Evolutionary conservation across 2,329 filamentous ascomycete genomes (phyloP).

Genomic region (Tolypocladium paradoxum): DNA sequence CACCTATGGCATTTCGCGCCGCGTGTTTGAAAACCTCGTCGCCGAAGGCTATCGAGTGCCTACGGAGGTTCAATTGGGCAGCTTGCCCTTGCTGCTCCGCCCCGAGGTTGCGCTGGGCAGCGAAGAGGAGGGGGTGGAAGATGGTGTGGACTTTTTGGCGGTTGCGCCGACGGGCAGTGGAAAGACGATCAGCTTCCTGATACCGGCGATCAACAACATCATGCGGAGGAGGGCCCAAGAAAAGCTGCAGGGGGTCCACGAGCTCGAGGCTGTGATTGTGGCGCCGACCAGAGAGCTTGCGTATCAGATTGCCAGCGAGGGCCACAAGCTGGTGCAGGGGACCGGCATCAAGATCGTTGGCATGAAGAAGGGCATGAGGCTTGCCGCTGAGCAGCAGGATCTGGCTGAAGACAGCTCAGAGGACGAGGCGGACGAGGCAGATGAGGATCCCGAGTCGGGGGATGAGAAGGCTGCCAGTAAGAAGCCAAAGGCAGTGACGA

Average conservation of each 20-base stretch:
- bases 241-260: slow-evolving; percentile 26
- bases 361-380: slow-evolving; percentile 76
- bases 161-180: slow-evolving; percentile 93
- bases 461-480: slow-evolving; percentile 21
- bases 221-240: slow-evolving; percentile 43
- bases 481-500: slow-evolving; percentile 18
- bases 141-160: slow-evolving; percentile 63
- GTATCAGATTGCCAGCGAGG: slow-evolving; percentile 74
- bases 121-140: slow-evolving; percentile 21
- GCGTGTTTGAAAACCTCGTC: slow-evolving; percentile 66
- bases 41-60: slow-evolving; percentile 80
- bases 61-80: slow-evolving; percentile 87
- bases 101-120: slow-evolving; percentile 36
- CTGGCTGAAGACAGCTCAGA: slow-evolving; percentile 27
- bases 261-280: slow-evolving; percentile 58
- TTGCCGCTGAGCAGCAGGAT: slow-evolving; percentile 39
- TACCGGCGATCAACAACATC: slow-evolving; percentile 73
- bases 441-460: slow-evolving; percentile 20
- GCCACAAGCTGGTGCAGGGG: slow-evolving; percentile 64
- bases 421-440: slow-evolving; percentile 18
- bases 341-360: slow-evolving; percentile 71
- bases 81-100: slow-evolving; percentile 65
- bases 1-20: slow-evolving; percentile 61
- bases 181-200: slow-evolving; percentile 87
- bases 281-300: slow-evolving; percentile 72